Evolutionary conservation across 1,284 basidiomycete genomes (phyloP).

Genomic region (Ustilago cynodontis): DNA sequence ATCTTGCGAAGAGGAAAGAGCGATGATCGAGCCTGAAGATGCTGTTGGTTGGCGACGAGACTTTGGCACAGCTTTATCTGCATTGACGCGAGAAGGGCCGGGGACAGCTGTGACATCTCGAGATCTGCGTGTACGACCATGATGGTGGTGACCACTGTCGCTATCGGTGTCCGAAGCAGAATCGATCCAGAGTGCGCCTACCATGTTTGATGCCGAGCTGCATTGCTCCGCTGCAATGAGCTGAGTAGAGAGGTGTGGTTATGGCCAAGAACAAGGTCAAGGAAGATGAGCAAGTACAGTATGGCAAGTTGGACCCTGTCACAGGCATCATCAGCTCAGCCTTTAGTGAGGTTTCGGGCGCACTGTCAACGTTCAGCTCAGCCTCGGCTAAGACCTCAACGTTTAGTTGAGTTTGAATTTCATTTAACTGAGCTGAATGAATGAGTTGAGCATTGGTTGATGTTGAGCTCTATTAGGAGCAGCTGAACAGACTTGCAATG

Average conservation of each 20-base stretch:
- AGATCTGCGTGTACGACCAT: conserved; percentile 7
- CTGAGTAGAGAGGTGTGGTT: background rate
- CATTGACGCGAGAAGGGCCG: conserved; percentile 27
- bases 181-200: conserved; percentile 47
- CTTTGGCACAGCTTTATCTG: conserved; percentile 3
- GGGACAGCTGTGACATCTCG: background rate
- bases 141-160: conserved; percentile 7
- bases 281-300: too few species aligned
- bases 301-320: too few species aligned
- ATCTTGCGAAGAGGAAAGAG: conserved; percentile 37
- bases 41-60: conserved; percentile 15
- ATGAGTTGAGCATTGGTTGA: too few species aligned
- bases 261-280: too few species aligned
- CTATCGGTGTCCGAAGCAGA: conserved; percentile 39
- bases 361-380: too few species aligned
- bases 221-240: conserved; percentile 6
- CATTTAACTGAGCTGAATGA: too few species aligned
- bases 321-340: too few species aligned
- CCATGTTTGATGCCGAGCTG: conserved; percentile 21
- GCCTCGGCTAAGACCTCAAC: too few species aligned
- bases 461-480: too few species aligned
- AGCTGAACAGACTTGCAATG: too few species aligned
- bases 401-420: too few species aligned
- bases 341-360: too few species aligned
- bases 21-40: conserved; percentile 29